These are phyloP conservation scores for Solanum pennellii DNA, from an alignment of 257 asterid species.

Conservation along the genomic window DNA sequence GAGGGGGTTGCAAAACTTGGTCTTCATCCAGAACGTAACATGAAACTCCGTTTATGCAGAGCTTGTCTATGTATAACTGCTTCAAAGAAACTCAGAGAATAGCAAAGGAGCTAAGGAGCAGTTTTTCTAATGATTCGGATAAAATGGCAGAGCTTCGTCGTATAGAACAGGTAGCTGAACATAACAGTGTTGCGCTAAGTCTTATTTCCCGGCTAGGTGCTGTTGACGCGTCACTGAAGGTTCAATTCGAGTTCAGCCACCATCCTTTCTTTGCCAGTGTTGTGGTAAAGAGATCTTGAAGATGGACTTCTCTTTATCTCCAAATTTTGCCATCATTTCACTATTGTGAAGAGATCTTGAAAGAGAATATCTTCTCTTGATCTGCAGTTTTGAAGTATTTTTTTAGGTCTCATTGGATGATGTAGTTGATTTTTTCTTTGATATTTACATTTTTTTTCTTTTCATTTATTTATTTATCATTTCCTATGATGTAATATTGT, in stretches of 20 bases:
- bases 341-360: not conserved
- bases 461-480: not conserved
- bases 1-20: not conserved
- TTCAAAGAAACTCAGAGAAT: conserved; percentile 82
- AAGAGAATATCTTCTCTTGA: not conserved
- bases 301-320: conserved; percentile 4
- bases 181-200: conserved; percentile 65
- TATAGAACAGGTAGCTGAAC: conserved; percentile 93
- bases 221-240: conserved; percentile 70
- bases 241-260: conserved; percentile 67
- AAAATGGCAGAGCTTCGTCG: conserved; percentile 59
- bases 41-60: conserved; percentile 22
- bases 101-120: conserved; percentile 60
- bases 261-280: conserved; percentile 91
- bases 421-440: not conserved
- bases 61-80: conserved; percentile 41
- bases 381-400: conserved; percentile 20
- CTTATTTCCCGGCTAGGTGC: conserved; percentile 66
- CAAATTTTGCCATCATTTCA: conserved; percentile 19
- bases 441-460: not conserved
- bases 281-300: conserved; percentile 84
- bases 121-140: conserved; percentile 53
- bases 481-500: not conserved
- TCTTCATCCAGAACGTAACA: not conserved
- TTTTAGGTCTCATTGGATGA: not conserved